These are phyloP conservation scores for Sarcomyxa edulis DNA, from an alignment of 768 basidiomycete species.

Conservation along the genomic window DNA sequence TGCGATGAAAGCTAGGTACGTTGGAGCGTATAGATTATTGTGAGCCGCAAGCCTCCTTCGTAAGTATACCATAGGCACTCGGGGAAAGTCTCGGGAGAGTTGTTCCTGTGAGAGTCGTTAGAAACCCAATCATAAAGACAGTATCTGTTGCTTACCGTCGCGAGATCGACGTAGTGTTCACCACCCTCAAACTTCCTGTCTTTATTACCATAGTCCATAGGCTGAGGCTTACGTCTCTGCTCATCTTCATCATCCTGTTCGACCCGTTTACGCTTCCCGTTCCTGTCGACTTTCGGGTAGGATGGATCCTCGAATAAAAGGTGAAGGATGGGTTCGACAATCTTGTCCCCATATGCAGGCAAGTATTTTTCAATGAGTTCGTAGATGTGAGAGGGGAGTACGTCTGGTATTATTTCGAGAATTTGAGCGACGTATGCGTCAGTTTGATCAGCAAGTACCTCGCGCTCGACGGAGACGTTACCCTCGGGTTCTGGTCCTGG, in stretches of 20 bases:
- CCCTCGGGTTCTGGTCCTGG: not conserved
- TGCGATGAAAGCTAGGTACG: conserved; percentile 44
- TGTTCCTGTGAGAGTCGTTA: conserved; percentile 31
- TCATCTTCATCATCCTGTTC: conserved; percentile 26
- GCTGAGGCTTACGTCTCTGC: conserved; percentile 23
- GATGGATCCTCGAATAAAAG: conserved; percentile 53
- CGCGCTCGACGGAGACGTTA: not conserved
- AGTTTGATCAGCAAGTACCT: conserved; percentile 13
- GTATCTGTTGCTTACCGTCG: conserved; percentile 37
- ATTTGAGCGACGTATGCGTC: conserved; percentile 39
- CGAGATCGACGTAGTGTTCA: conserved; percentile 40
- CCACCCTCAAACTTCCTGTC: conserved; percentile 41
- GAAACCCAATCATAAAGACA: conserved; percentile 2
- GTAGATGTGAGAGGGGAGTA: conserved; percentile 49
- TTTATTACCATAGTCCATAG: conserved; percentile 47
- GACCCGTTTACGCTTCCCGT: conserved; percentile 26
- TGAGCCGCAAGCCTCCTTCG: conserved; percentile 32
- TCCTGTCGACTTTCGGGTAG: conserved; percentile 50
- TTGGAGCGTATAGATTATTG: conserved; percentile 58
- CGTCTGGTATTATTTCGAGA: conserved; percentile 69
- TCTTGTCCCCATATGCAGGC: conserved; percentile 26
- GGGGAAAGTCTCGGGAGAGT: conserved; percentile 53
- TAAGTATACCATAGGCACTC: conserved; percentile 50
- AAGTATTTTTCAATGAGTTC: conserved; percentile 41
- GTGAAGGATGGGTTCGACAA: conserved; percentile 53